Conservation (phyloP, 139 green algal species). For the Zygnema circumcarinatum region DNA sequence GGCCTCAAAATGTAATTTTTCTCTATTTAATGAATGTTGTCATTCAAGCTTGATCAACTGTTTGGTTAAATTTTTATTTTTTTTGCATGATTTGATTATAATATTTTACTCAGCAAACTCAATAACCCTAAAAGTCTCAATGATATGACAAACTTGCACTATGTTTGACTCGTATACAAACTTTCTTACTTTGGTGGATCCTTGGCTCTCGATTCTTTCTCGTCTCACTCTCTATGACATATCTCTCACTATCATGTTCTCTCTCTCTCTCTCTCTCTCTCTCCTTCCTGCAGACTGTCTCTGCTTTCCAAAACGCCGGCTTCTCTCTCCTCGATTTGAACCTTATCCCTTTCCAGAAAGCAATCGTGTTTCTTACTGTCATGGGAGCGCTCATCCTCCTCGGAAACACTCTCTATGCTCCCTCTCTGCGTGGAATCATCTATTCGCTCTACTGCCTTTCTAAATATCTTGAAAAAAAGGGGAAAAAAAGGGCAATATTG, state of each 20-base stretch:
- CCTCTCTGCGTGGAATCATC: constrained; percentile 22
- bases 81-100: too few relatives aligned
- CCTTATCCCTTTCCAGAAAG: constrained; percentile 38
- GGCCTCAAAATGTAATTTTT: not conserved
- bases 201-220: too few relatives aligned
- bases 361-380: constrained; percentile 1
- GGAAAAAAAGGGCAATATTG: not conserved
- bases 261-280: not conserved
- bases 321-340: constrained; percentile 43
- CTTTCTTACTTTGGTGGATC: too few relatives aligned
- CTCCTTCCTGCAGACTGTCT: constrained; percentile 39
- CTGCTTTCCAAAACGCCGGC: constrained; percentile 49
- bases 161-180: too few relatives aligned
- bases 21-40: not conserved
- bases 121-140: too few relatives aligned
- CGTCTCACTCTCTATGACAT: too few relatives aligned
- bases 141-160: too few relatives aligned
- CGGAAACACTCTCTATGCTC: constrained; percentile 51
- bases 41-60: not conserved
- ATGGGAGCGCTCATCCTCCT: constrained; percentile 39
- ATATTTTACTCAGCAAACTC: too few relatives aligned
- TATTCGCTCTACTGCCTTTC: not conserved
- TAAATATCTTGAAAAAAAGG: not conserved
- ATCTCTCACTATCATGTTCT: not conserved
- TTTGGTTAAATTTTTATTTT: not conserved